Base-by-base conservation (phyloP, 495 filamentous ascomycete species). In the Hypoxylon crocopeplum region DNA sequence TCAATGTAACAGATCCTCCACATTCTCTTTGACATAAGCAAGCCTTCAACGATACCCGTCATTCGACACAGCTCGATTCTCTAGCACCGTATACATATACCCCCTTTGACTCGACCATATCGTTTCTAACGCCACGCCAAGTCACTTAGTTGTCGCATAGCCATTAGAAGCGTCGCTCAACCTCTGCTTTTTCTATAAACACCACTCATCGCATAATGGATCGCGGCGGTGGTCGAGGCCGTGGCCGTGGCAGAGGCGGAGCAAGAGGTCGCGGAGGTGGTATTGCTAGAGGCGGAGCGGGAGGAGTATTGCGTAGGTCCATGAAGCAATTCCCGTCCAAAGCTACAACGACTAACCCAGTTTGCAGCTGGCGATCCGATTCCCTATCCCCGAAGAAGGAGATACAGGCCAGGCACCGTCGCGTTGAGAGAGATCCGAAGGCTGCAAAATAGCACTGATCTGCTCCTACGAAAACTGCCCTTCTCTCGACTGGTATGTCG, bases 401-500 rank as follows among this genome's bases (percentile, higher is more conserved):
- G 93, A 62, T 97, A 93, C 72, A 87, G 80, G 51, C 93, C 93
- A 2, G 93, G 93, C 51, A 96, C 92, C 1, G 71, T 88, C 13
- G 93, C 93, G 1, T 77, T 97, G 12, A 85, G 84, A 62, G 93
- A 97, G 76, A 97, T 97, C 70, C 82, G 92, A 40, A 80, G 81
- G 64, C 91, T 94, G 68, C 93, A 97, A 74, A 84, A 82, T 67
- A 85, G 78, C 37, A 96, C 89, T 33, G 92, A 97, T 52, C 79
- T 97, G 0, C 75, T 97, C 1, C 72, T 97, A 44, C 72, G 78
- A 13, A 96, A 96, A 69, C 75, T 95, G 2, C 93, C 93, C 1
- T 97, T 97, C 69, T 83, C 91, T 15, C 85, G 93, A 52, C 77
- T 97, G 8, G 93, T 96, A 75, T 52, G 84, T 64, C 33, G 19